Evolutionary conservation across 2,329 filamentous ascomycete genomes (phyloP), one percentile per base, ranked within the genome.

Genomic region (Neopestalotiopsis rosae): DNA sequence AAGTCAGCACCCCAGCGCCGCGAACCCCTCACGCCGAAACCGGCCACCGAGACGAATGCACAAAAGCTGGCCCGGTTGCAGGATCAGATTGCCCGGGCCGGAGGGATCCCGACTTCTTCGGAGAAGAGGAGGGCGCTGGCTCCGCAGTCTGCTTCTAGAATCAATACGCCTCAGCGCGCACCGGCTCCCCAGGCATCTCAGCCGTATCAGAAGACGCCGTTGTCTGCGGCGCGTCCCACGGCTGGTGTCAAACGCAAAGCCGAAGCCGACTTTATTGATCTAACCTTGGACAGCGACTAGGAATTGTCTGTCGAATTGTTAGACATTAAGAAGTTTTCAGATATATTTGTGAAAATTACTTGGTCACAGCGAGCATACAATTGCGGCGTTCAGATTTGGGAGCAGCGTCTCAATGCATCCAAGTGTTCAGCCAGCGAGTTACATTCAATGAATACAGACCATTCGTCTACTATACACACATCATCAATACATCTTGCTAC

Each of bases 261-360:
- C 32, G 72, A 72, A 62, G 67, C 67, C 32, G 72, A 75, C n/a
- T n/a, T 68, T 20, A 72, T 72, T 49, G 72, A 73, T 30, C 72
- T 73, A 40, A 74, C 71, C 5, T 65, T 61, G 6, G 71, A 73
- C 57, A 59, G 57, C 57, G 57, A 59, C 30, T 59, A 59, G 57
- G 6, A 10, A 24, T 59, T 24, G 28, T 34, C 57, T 28, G 24
- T 28, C 24, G 24, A 28, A 28, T 28, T 28, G 24, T 4, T 3
- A 28, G 24, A 28, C 24, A 28, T 28, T 28, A 28, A 28, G 24
- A 28, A 28, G 24, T 52, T 17, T 52, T 9, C 45, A 9, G 7
- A 20, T 10, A 6, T 52, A 28, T 9, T 17, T 24, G 6, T 52
- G 9, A 4, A 2, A 7, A 52, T 10, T 17, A 52, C 45, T 20